phyloP scores from a whole-genome alignment of 139 green algal species.

The Closterium sp. region DNA sequence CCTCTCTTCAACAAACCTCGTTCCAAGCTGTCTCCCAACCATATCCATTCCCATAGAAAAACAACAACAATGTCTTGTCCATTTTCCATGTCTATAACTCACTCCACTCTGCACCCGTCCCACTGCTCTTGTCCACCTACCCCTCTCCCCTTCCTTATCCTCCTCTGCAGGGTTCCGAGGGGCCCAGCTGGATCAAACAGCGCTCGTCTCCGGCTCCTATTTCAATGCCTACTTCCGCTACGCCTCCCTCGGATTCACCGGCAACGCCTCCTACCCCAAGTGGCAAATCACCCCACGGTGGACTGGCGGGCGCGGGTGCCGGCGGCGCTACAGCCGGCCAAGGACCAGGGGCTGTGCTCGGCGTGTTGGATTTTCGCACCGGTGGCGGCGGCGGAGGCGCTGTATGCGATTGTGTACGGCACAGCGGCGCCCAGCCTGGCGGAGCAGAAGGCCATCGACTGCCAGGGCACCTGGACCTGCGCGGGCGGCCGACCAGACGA shows the following conservation, averaged over 20 bases:
- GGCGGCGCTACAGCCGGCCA: background rate
- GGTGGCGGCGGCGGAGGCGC: slow-evolving; percentile 1
- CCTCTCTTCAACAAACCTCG: no score
- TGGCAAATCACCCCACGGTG: background rate
- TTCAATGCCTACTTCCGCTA: slow-evolving; percentile 4
- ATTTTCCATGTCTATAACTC: no score
- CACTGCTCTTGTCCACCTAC: no score
- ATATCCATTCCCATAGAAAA: no score
- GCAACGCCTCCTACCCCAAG: background rate
- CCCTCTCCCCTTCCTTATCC: no score
- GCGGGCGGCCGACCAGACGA: background rate
- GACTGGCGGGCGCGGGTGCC: background rate
- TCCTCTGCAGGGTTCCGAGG: background rate
- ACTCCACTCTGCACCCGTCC: no score
- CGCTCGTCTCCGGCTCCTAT: background rate
- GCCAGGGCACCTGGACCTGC: background rate
- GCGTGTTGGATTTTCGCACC: background rate
- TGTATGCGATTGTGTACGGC: background rate
- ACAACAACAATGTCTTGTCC: no score
- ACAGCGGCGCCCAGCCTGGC: background rate
- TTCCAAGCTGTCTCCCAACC: no score
- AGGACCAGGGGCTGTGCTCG: background rate
- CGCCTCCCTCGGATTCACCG: background rate
- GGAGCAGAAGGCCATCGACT: background rate
- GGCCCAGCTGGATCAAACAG: background rate